Conservation (phyloP, 1,284 basidiomycete genomes). For the Chiua sp. region DNA sequence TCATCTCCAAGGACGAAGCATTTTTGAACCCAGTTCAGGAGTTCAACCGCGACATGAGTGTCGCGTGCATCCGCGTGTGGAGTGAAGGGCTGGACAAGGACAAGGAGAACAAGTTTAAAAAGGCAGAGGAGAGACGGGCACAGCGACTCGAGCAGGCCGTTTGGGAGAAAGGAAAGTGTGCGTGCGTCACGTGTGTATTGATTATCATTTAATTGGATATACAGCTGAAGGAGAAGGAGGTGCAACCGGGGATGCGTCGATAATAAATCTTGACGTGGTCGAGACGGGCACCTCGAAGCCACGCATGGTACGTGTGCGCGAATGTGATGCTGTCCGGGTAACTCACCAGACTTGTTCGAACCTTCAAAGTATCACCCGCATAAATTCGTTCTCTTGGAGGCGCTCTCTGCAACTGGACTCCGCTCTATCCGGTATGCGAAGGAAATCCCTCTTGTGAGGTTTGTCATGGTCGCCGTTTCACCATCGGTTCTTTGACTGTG, state of each 20-base stretch:
- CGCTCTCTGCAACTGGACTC: conserved; percentile 94
- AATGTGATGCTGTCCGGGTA: background rate
- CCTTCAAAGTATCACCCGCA: conserved; percentile 56
- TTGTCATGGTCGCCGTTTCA: conserved; percentile 10
- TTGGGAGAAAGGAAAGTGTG: conserved; percentile 24
- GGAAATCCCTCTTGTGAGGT: conserved; percentile 94
- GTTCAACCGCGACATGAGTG: conserved; percentile 95
- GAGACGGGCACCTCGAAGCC: conserved; percentile 15
- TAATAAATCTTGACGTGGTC: conserved; percentile 2
- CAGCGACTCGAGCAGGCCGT: conserved; percentile 35
- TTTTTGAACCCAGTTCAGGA: conserved; percentile 99
- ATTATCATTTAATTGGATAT: conserved; percentile 2
- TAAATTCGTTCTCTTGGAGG: conserved; percentile 89
- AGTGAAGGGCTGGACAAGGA: conserved; percentile 73
- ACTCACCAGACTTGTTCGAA: conserved; percentile 7
- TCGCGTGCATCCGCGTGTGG: conserved; percentile 90
- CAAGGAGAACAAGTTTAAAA: conserved; percentile 67
- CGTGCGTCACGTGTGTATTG: conserved; percentile 29
- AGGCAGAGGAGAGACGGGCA: conserved; percentile 44
- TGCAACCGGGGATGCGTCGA: background rate
- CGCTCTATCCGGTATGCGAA: conserved; percentile 98
- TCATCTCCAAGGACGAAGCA: conserved; percentile 80
- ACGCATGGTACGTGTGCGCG: conserved; percentile 27
- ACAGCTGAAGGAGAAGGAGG: conserved; percentile 8
- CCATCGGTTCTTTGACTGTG: conserved; percentile 7